Conservation (phyloP, 1,284 basidiomycete genomes). For the Phellopilus nigrolimitatus region DNA sequence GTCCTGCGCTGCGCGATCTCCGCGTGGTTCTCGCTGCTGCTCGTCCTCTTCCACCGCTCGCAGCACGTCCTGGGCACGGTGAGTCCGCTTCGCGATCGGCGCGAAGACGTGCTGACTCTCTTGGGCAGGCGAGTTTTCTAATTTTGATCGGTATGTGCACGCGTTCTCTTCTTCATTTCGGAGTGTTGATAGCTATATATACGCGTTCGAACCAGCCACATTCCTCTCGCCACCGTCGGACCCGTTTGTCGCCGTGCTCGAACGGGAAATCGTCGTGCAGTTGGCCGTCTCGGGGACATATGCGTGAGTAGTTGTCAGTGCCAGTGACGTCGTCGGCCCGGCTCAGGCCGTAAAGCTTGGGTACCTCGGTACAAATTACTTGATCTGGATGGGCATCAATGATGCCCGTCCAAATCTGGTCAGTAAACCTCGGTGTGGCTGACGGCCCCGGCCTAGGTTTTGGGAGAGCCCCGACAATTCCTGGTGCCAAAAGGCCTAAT, state of each 20-base stretch:
- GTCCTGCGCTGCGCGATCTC: slow-evolving; percentile 59
- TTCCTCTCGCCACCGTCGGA: slow-evolving; percentile 66
- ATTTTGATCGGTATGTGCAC: slow-evolving; percentile 51
- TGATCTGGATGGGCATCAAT: background rate
- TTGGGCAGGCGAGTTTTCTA: slow-evolving; percentile 54
- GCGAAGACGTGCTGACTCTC: slow-evolving; percentile 1
- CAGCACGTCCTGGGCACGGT: slow-evolving; percentile 58
- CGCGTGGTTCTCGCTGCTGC: slow-evolving; percentile 57
- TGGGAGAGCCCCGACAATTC: too few species aligned
- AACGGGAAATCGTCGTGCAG: slow-evolving; percentile 63
- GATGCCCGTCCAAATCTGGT: too few species aligned
- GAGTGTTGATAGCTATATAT: background rate
- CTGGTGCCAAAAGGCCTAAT: too few species aligned
- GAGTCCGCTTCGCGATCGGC: slow-evolving; percentile 2
- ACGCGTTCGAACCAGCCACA: slow-evolving; percentile 37
- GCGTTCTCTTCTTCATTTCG: slow-evolving; percentile 3
- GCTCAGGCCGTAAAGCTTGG: background rate
- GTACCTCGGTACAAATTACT: background rate
- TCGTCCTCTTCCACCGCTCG: slow-evolving; percentile 57
- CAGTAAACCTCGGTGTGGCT: too few species aligned
- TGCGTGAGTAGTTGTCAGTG: slow-evolving; percentile 10
- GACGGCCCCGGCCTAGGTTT: too few species aligned
- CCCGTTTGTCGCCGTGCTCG: slow-evolving; percentile 63
- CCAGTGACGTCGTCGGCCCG: background rate
- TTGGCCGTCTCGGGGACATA: slow-evolving; percentile 30